These are phyloP conservation scores for Cerrena zonata DNA, from an alignment of 1,284 basidiomycete species.

Conservation along the genomic window DNA sequence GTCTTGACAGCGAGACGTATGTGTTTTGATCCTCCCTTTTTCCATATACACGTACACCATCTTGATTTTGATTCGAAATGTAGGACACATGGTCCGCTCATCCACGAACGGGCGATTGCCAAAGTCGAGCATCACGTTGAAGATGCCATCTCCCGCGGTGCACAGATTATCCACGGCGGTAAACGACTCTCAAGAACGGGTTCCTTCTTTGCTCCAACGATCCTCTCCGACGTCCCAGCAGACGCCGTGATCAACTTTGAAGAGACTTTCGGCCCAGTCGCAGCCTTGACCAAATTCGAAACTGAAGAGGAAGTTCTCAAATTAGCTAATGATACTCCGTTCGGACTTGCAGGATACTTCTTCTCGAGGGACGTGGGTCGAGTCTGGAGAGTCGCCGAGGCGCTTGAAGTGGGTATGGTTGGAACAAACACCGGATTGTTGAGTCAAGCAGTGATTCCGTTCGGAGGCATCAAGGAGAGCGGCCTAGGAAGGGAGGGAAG, in stretches of 20 bases:
- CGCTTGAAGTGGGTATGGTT: conserved; percentile 94
- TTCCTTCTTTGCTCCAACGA: conserved; percentile 82
- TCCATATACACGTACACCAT: background rate
- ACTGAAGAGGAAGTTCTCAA: conserved; percentile 89
- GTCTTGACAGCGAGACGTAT: conserved; percentile 74
- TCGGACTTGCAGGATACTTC: conserved; percentile 92
- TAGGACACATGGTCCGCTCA: conserved; percentile 91
- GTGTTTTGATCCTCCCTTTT: conserved; percentile 22
- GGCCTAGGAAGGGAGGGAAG: conserved; percentile 75
- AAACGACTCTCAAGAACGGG: conserved; percentile 52
- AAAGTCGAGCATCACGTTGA: conserved; percentile 88
- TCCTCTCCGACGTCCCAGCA: conserved; percentile 80
- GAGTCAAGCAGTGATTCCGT: conserved; percentile 80
- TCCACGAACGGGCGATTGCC: conserved; percentile 78
- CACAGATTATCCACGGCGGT: conserved; percentile 85
- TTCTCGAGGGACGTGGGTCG: conserved; percentile 86
- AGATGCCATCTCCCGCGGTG: conserved; percentile 79
- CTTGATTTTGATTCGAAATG: conserved; percentile 10
- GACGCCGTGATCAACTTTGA: conserved; percentile 62
- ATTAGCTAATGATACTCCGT: conserved; percentile 78
- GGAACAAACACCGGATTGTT: conserved; percentile 82
- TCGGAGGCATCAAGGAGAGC: conserved; percentile 89
- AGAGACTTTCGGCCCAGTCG: conserved; percentile 87
- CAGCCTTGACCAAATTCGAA: conserved; percentile 77
- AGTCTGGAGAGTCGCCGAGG: conserved; percentile 97